Base-by-base conservation (phyloP, 768 basidiomycete genomes). In the Mycena pura region DNA sequence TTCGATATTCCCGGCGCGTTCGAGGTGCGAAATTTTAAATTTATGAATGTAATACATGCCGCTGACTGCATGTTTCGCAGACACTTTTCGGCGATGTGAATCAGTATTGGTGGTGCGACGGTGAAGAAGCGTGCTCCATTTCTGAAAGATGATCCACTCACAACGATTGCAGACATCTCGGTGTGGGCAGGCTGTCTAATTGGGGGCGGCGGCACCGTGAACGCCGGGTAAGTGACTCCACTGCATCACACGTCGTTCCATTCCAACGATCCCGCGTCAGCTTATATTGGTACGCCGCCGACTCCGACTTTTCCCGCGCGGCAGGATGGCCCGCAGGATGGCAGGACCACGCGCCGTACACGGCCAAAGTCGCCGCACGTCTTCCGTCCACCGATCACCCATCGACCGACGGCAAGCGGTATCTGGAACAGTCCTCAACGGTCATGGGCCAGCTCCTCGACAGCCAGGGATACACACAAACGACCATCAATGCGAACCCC, bases 81-180 rank as follows among this genome's bases (percentile, higher is more conserved):
- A 63, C 62, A 65, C 67, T 86, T 43, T 88, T 85, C 63, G 77
- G 78, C 72, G 50, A 49, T 69, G 48, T 14, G 3, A 45, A 57
- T 36, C 31, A 80, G 85, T 88, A 75, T 80, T 89, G 82, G 81
- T 89, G 85, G 85, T 89, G 86, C 74, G 85, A 84, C 72, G 84
- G 83, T 81, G 53, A 25, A 67, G 13, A 36, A 21, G 15, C 43
- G 2, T 17, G 29, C 13, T 34, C 8, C 17, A 29, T 5, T 2
- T 14, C n/a, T 34, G 1, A 32, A n/a, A 13, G 34, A 28, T 27
- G 11, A 7, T 25, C 19, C 32, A 41, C 25, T n/a, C 13, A 5
- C n/a, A 19, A 15, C 5, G 29, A 27, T n/a, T 43, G 27, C 31
- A 83, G 86, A 88, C 71, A 73, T 86, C 50, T 85, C 78, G 17